phyloP scores from a whole-genome alignment of 768 basidiomycete species.

The Fistulinella prunicolor region DNA sequence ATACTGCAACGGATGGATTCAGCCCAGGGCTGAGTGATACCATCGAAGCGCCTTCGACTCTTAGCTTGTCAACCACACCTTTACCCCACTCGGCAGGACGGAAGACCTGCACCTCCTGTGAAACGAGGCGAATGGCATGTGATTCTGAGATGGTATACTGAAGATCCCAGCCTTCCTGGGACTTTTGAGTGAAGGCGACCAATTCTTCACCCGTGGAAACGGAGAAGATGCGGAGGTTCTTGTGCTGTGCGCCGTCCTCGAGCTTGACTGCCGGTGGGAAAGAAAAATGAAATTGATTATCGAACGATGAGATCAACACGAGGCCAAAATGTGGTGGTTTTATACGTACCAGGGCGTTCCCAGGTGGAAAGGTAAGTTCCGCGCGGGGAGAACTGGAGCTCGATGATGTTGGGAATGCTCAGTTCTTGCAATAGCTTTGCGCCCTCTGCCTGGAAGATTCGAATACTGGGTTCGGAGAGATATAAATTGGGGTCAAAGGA shows the following conservation, averaged over 20 bases:
- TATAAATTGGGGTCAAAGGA: constrained; percentile 11
- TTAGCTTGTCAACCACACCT: constrained; percentile 78
- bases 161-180: constrained; percentile 86
- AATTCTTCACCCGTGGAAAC: constrained; percentile 84
- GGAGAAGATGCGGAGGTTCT: constrained; percentile 91
- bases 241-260: constrained; percentile 88
- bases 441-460: constrained; percentile 73
- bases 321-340: constrained; percentile 13
- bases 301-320: constrained; percentile 19
- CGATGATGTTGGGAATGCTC: constrained; percentile 68
- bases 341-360: constrained; percentile 74
- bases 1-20: constrained; percentile 88
- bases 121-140: constrained; percentile 77
- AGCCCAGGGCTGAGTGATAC: constrained; percentile 78
- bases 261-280: constrained; percentile 56
- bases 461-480: constrained; percentile 47
- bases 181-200: constrained; percentile 84
- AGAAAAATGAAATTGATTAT: constrained; percentile 12
- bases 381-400: constrained; percentile 88
- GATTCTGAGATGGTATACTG: constrained; percentile 91
- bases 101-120: constrained; percentile 81
- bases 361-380: constrained; percentile 94
- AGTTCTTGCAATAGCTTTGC: constrained; percentile 75
- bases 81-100: constrained; percentile 76
- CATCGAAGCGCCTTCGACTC: constrained; percentile 77